These are phyloP conservation scores for Nannochloris sp. DNA, from an alignment of 139 green algal species.

Conservation along the genomic window DNA sequence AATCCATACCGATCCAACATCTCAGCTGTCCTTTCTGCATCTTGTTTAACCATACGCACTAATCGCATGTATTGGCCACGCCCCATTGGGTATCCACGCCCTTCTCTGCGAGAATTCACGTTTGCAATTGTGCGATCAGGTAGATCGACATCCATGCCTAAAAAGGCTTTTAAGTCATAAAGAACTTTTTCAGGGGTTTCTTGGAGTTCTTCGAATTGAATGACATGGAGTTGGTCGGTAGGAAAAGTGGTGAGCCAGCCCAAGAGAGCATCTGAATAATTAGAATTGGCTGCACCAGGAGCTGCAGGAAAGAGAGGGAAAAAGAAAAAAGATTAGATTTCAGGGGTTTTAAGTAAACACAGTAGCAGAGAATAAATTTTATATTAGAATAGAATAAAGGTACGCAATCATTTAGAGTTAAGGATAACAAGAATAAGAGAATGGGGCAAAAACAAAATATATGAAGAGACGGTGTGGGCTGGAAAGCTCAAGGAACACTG, in stretches of 20 bases:
- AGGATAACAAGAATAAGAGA: too few relatives aligned
- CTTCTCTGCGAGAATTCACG: neutral
- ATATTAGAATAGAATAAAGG: too few relatives aligned
- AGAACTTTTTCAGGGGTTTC: constrained; percentile 4
- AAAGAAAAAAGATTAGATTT: neutral
- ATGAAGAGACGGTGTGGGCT: too few relatives aligned
- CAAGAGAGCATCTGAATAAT: constrained; percentile 3
- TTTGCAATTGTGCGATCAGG: neutral
- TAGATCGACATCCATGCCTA: neutral
- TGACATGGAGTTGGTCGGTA: neutral
- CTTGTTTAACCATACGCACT: neutral
- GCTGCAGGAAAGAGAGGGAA: constrained; percentile 1
- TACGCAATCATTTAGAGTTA: too few relatives aligned
- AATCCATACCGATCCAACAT: constrained; percentile 2
- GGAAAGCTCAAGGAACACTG: too few relatives aligned
- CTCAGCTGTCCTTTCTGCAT: neutral
- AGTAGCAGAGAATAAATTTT: too few relatives aligned
- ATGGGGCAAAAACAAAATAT: too few relatives aligned
- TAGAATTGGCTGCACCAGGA: neutral
- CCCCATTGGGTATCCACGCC: neutral
- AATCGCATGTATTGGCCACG: constrained; percentile 6
- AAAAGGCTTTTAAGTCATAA: constrained; percentile 4
- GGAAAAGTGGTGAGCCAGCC: constrained; percentile 3
- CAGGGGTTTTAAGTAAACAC: neutral
- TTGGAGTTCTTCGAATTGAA: constrained; percentile 6